Conservation (phyloP, 768 basidiomycete genomes). For the Mycena epipterygia region DNA sequence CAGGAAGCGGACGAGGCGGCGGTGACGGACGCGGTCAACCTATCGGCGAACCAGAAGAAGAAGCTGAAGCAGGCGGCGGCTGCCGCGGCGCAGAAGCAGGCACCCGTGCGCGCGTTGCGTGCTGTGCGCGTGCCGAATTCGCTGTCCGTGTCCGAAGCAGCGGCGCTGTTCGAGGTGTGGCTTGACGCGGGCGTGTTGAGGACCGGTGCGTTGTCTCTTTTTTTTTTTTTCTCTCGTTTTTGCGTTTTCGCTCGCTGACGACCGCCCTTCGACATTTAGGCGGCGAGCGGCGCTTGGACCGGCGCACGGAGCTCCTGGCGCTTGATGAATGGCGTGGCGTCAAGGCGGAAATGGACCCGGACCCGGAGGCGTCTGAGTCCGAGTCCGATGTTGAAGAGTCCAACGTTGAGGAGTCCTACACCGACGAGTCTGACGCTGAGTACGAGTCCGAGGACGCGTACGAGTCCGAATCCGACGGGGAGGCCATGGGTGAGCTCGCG, state of each 20-base stretch:
- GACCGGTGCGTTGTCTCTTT: slow-evolving; percentile 59
- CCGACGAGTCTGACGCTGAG: background rate
- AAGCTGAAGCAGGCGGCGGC: background rate
- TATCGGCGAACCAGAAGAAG: background rate
- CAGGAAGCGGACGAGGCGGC: background rate
- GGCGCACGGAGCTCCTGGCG: slow-evolving; percentile 20
- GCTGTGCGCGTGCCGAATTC: slow-evolving; percentile 63
- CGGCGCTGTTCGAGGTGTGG: slow-evolving; percentile 84
- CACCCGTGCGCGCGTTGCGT: slow-evolving; percentile 36
- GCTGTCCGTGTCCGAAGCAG: slow-evolving; percentile 77
- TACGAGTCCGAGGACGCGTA: background rate
- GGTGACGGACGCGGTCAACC: background rate
- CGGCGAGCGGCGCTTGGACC: slow-evolving; percentile 37
- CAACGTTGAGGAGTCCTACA: no score
- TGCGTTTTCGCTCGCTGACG: background rate
- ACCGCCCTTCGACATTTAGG: slow-evolving; percentile 40
- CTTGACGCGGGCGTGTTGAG: slow-evolving; percentile 70
- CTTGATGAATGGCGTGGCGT: background rate
- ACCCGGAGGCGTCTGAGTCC: background rate
- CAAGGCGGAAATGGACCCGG: slow-evolving; percentile 15
- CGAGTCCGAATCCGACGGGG: background rate
- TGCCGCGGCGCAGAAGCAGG: background rate
- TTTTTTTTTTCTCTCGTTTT: background rate
- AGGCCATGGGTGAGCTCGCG: background rate
- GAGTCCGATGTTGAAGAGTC: background rate